Percentiles rank a stretch among this genome's conserved stretches.
Conservation (phyloP, 2,329 filamentous ascomycete genomes). For the Zasmidium cellare region DNA sequence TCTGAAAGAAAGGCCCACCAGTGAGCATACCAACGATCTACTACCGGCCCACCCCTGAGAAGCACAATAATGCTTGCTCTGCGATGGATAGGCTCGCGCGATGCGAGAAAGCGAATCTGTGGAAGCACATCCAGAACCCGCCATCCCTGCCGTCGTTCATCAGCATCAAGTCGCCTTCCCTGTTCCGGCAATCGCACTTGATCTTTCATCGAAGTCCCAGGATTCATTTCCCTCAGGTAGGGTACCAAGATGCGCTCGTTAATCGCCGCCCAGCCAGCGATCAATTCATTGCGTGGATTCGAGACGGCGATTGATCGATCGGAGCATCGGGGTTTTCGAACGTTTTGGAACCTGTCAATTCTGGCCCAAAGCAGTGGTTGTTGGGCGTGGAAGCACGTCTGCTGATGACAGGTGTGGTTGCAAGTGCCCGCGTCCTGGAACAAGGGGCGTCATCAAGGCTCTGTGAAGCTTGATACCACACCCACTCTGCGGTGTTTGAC, state of each 20-base stretch:
- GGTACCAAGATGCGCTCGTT: background rate
- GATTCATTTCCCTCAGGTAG: slow-evolving; percentile 3
- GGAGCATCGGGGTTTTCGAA: too few species aligned
- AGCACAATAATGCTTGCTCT: background rate
- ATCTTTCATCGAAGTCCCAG: background rate
- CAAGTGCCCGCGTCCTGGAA: background rate
- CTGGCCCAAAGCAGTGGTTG: slow-evolving; percentile 5
- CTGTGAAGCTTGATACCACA: background rate
- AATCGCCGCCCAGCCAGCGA: background rate
- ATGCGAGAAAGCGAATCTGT: background rate
- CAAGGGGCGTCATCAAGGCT: background rate
- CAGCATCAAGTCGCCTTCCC: background rate
- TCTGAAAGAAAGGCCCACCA: background rate
- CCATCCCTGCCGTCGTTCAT: background rate
- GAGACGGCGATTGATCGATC: background rate
- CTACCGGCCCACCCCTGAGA: background rate
- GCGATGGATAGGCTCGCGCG: background rate
- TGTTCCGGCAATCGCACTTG: slow-evolving; percentile 2
- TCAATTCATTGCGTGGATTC: background rate
- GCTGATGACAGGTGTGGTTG: background rate
- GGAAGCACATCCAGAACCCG: background rate
- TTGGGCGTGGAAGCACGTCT: slow-evolving; percentile 1
- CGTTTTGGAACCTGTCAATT: background rate
- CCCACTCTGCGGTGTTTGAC: background rate
- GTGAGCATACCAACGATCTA: background rate